A percentile compares a stretch with the other conserved stretches of the same genome.
phyloP scores from a whole-genome alignment of 1,139 yeast genomes.

The Geotrichum histeridarum region DNA sequence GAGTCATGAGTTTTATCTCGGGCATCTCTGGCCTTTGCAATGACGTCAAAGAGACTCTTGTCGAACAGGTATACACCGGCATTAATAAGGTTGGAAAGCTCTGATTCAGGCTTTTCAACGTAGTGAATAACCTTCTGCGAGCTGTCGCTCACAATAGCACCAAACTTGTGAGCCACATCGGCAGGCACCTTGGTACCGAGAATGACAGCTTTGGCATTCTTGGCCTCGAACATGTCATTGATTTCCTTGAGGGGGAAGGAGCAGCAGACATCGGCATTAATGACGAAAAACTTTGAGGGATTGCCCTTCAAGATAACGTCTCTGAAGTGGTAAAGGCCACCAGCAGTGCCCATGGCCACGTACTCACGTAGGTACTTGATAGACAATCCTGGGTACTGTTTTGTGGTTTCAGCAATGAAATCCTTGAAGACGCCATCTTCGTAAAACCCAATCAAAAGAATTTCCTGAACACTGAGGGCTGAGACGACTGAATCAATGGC shows the following conservation, averaged over 20 bases:
- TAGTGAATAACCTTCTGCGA: conserved; percentile 50
- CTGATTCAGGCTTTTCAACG: conserved; percentile 63
- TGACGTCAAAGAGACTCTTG: conserved; percentile 45
- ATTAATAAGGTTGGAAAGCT: conserved; percentile 49
- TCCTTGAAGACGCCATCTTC: conserved; percentile 51
- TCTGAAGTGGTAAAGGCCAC: conserved; percentile 58
- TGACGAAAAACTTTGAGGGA: conserved; percentile 48
- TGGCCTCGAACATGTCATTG: conserved; percentile 36
- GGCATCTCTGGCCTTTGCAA: conserved; percentile 46
- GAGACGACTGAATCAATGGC: conserved; percentile 49
- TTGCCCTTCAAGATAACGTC: conserved; percentile 50
- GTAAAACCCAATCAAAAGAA: conserved; percentile 55
- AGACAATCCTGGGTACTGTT: conserved; percentile 43
- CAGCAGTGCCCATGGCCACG: conserved; percentile 61
- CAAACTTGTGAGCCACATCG: conserved; percentile 48
- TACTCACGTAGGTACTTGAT: conserved; percentile 53
- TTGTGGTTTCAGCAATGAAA: conserved; percentile 44
- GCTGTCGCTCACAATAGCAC: conserved; percentile 46
- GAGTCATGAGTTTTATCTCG: conserved; percentile 37
- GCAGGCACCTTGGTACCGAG: conserved; percentile 50
- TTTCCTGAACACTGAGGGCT: conserved; percentile 44
- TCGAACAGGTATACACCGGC: conserved; percentile 61
- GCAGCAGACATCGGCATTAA: conserved; percentile 60
- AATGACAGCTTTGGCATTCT: conserved; percentile 49
- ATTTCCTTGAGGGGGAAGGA: conserved; percentile 52